Evolutionary conservation across 1,284 basidiomycete genomes (phyloP).

Genomic region (Melampsora americana): DNA sequence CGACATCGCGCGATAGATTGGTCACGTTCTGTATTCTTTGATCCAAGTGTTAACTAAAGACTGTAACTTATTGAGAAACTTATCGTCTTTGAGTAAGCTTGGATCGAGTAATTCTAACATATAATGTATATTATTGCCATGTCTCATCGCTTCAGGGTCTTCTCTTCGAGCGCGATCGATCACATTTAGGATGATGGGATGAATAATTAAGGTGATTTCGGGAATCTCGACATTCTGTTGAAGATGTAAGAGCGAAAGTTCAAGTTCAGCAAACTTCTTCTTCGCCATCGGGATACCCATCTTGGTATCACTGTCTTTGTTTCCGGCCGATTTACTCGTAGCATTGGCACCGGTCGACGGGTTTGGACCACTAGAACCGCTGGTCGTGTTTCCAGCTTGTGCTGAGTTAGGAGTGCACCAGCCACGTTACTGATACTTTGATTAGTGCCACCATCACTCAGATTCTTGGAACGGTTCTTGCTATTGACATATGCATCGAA

Average conservation of each 20-base stretch:
- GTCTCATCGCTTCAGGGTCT: conserved; percentile 57
- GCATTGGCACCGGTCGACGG: conserved; percentile 38
- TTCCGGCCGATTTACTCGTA: conserved; percentile 64
- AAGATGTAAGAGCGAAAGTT: conserved; percentile 88
- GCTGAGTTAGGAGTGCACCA: conserved; percentile 19
- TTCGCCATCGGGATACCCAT: conserved; percentile 98
- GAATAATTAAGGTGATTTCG: conserved; percentile 86
- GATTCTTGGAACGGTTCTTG: conserved; percentile 50
- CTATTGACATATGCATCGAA: conserved; percentile 87
- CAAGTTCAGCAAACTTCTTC: conserved; percentile 98
- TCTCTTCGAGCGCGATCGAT: conserved; percentile 61
- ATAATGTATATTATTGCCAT: conserved; percentile 62
- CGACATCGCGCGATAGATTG: conserved; percentile 83
- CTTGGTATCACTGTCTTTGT: conserved; percentile 76
- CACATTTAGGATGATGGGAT: conserved; percentile 81
- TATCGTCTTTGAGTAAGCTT: conserved; percentile 74
- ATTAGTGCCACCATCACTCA: conserved; percentile 33
- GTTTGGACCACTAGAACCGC: conserved; percentile 22
- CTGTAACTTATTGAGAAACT: conserved; percentile 91
- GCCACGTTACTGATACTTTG: conserved; percentile 41
- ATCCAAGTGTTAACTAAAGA: conserved; percentile 96
- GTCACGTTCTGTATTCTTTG: conserved; percentile 97
- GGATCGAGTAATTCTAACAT: conserved; percentile 73
- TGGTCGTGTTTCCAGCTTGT: conserved; percentile 7
- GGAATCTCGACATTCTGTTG: conserved; percentile 99